Conservation (phyloP, 2,329 filamentous ascomycete genomes). For the Ophiostoma montium region DNA sequence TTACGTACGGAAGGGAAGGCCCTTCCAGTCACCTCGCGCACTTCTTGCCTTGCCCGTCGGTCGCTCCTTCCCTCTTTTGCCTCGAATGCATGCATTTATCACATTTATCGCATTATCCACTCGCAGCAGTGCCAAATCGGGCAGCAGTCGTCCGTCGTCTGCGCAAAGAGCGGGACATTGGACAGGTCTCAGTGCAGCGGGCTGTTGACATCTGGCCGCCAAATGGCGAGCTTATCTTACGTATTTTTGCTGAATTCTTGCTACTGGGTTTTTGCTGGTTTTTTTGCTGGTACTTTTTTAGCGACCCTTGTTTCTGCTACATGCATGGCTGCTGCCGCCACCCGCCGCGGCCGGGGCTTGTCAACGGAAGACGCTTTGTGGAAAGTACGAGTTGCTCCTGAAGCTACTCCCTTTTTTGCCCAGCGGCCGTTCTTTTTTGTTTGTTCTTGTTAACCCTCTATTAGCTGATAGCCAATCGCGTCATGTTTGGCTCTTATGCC, state of each 20-base stretch:
- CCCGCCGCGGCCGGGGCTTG: background rate
- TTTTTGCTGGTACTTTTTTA: background rate
- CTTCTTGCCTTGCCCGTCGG: too few relatives aligned
- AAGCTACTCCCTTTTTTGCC: background rate
- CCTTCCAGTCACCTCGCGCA: too few relatives aligned
- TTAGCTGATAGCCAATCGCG: too few relatives aligned
- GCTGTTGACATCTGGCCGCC: slow-evolving; percentile 10
- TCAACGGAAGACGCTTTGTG: too few relatives aligned
- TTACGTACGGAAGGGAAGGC: too few relatives aligned
- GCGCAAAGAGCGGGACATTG: too few relatives aligned
- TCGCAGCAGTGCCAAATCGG: background rate
- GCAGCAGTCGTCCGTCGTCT: background rate
- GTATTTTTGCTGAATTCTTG: background rate
- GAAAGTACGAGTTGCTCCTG: too few relatives aligned
- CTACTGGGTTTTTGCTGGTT: background rate
- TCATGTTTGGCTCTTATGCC: too few relatives aligned
- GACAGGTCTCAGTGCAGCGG: too few relatives aligned
- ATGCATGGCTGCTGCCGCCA: background rate
- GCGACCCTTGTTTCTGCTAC: background rate
- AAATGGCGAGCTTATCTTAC: slow-evolving; percentile 12
- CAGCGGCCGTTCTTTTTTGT: background rate
- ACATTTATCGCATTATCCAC: background rate
- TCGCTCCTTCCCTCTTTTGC: background rate
- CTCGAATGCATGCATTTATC: background rate
- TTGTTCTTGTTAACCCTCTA: too few relatives aligned